Evolutionary conservation across 1,284 basidiomycete species (phyloP).

Genomic region (Sanghuangporus weigelae): DNA sequence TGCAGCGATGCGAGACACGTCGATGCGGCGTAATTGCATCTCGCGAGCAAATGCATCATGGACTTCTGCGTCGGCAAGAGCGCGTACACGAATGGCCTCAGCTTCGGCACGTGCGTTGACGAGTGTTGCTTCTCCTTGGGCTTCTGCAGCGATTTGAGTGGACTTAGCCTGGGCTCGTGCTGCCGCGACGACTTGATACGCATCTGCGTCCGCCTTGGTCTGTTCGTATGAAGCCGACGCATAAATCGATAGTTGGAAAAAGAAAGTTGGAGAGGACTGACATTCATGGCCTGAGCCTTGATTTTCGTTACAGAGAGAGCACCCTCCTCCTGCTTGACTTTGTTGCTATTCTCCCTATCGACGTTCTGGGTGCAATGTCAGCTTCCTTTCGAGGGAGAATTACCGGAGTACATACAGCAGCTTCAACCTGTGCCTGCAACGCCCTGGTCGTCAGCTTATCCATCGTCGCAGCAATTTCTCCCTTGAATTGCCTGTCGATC

Average conservation of each 20-base stretch:
- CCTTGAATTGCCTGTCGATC: constrained; percentile 80
- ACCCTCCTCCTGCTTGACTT: constrained; percentile 78
- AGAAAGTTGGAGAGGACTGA: constrained; percentile 23
- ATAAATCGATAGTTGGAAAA: neutral
- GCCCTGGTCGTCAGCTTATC: constrained; percentile 78
- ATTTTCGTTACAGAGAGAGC: constrained; percentile 68
- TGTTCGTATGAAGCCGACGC: constrained; percentile 20
- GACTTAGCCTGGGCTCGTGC: constrained; percentile 71
- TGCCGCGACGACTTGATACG: constrained; percentile 64
- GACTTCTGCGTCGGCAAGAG: constrained; percentile 55
- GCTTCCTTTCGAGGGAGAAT: neutral
- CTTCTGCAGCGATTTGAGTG: constrained; percentile 65
- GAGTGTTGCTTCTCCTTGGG: constrained; percentile 66
- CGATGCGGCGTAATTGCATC: constrained; percentile 64
- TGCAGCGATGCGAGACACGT: constrained; percentile 56
- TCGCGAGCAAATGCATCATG: constrained; percentile 65
- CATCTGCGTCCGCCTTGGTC: constrained; percentile 69
- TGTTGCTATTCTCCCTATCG: constrained; percentile 79
- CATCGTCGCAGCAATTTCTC: constrained; percentile 75
- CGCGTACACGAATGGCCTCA: constrained; percentile 58
- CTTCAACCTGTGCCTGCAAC: constrained; percentile 77
- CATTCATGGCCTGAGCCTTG: constrained; percentile 63
- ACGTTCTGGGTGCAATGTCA: constrained; percentile 49
- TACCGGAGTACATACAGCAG: constrained; percentile 47
- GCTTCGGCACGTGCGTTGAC: constrained; percentile 71